A percentile compares a stretch with the other conserved stretches of the same genome.
phyloP scores from a whole-genome alignment of 768 basidiomycete genomes.

The Suillus clintonianus region DNA sequence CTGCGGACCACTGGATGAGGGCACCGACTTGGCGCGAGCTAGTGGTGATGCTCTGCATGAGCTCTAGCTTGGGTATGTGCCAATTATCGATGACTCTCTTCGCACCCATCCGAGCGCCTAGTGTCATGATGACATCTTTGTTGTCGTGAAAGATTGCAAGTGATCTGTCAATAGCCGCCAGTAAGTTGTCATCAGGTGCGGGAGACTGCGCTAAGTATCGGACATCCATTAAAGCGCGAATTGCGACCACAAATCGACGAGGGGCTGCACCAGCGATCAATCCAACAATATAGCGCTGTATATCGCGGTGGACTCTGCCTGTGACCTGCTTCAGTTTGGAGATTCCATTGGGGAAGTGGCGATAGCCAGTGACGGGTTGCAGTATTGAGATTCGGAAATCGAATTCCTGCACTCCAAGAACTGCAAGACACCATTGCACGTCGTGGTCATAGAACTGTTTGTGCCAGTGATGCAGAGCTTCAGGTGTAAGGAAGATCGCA shows the following conservation, averaged over 20 bases:
- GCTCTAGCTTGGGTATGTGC: conserved; percentile 44
- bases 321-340: conserved; percentile 44
- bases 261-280: conserved; percentile 36
- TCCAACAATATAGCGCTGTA: conserved; percentile 32
- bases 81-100: conserved; percentile 30
- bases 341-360: conserved; percentile 40
- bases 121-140: too few relatives aligned
- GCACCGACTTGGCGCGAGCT: conserved; percentile 29
- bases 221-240: too few relatives aligned
- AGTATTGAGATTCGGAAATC: conserved; percentile 38
- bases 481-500: too few relatives aligned
- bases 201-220: too few relatives aligned
- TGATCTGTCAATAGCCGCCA: too few relatives aligned
- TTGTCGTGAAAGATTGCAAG: too few relatives aligned
- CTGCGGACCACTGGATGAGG: conserved; percentile 37
- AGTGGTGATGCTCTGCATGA: conserved; percentile 35
- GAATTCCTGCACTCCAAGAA: conserved; percentile 32
- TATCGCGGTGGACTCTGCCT: conserved; percentile 38
- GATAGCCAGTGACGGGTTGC: conserved; percentile 35
- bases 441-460: conserved; percentile 42
- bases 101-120: too few relatives aligned
- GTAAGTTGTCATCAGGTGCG: too few relatives aligned
- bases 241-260: too few relatives aligned
- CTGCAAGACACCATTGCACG: conserved; percentile 37
- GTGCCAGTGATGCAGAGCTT: conserved; percentile 43